Conservation (phyloP, 768 basidiomycete species). For the Rickenella mellea region DNA sequence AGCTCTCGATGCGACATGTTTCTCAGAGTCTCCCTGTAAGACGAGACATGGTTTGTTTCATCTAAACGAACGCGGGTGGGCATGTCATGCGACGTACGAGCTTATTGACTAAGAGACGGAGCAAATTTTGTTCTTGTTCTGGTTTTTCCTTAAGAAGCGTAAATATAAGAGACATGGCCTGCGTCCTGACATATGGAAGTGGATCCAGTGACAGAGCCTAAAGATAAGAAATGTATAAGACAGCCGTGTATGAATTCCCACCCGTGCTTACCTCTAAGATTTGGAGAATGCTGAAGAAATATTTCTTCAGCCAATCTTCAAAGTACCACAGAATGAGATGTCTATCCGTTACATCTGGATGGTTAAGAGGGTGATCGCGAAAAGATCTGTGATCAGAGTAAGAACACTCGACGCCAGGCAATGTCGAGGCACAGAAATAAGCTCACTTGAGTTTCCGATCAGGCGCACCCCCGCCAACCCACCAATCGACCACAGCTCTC, state of each 20-base stretch:
- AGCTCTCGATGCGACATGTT: conserved; percentile 77
- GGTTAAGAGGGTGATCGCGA: conserved; percentile 73
- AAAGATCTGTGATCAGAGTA: conserved; percentile 56
- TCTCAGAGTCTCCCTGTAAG: conserved; percentile 78
- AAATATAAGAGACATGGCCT: conserved; percentile 68
- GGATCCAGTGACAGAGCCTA: conserved; percentile 79
- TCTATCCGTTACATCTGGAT: conserved; percentile 55
- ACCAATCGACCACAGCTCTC: conserved; percentile 93
- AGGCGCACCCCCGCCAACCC: conserved; percentile 90
- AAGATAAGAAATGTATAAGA: neutral
- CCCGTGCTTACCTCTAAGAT: conserved; percentile 84
- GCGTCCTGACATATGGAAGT: conserved; percentile 79
- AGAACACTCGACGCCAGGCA: neutral
- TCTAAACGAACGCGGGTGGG: neutral
- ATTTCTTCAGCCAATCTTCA: conserved; percentile 97
- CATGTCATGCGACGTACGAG: conserved; percentile 41
- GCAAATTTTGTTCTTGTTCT: conserved; percentile 95
- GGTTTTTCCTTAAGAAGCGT: conserved; percentile 82
- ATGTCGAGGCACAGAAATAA: neutral
- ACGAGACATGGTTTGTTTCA: neutral
- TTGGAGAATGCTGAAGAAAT: conserved; percentile 86
- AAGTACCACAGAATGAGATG: conserved; percentile 81
- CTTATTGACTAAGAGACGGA: conserved; percentile 89
- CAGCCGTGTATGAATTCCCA: conserved; percentile 9
- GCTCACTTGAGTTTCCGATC: conserved; percentile 76